Evolutionary conservation across 1,284 basidiomycete species (phyloP).

Genomic region (Cryptococcus sp.): DNA sequence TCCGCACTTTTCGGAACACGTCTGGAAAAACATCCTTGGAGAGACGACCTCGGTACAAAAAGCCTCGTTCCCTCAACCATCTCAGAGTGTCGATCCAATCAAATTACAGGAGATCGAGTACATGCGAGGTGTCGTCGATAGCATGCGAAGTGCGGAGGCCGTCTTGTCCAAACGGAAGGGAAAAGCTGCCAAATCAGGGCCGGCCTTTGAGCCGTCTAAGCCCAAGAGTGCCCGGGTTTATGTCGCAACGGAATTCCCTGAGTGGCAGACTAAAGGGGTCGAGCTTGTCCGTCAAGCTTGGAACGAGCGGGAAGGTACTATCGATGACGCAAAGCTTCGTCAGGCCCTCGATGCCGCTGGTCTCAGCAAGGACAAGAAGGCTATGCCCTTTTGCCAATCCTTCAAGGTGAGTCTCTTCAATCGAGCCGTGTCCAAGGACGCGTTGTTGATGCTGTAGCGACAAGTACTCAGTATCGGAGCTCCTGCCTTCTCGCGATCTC

Average conservation of each 20-base stretch:
- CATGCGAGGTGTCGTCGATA: slow-evolving; percentile 49
- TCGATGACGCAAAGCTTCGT: slow-evolving; percentile 81
- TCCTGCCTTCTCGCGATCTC: slow-evolving; percentile 76
- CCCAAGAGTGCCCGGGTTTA: slow-evolving; percentile 83
- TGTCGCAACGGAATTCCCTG: slow-evolving; percentile 85
- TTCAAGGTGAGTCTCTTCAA: slow-evolving; percentile 79
- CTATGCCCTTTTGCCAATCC: slow-evolving; percentile 89
- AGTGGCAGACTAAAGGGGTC: slow-evolving; percentile 86
- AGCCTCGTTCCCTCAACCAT: slow-evolving; percentile 57
- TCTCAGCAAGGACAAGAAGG: slow-evolving; percentile 90
- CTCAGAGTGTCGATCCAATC: slow-evolving; percentile 50
- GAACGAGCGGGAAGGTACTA: slow-evolving; percentile 57
- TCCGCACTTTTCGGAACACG: slow-evolving; percentile 91
- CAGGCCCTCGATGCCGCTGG: slow-evolving; percentile 67
- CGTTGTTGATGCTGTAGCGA: slow-evolving; percentile 54
- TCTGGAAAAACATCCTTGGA: slow-evolving; percentile 74
- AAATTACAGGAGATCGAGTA: slow-evolving; percentile 72
- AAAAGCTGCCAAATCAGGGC: slow-evolving; percentile 50
- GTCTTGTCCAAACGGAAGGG: slow-evolving; percentile 61
- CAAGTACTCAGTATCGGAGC: slow-evolving; percentile 75
- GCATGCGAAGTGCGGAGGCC: slow-evolving; percentile 83
- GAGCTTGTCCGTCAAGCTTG: slow-evolving; percentile 70
- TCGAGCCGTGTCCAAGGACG: background rate
- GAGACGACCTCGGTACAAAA: slow-evolving; percentile 72
- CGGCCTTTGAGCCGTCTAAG: slow-evolving; percentile 66